Conservation (phyloP, 768 basidiomycete genomes). For the Mycena amicta region DNA sequence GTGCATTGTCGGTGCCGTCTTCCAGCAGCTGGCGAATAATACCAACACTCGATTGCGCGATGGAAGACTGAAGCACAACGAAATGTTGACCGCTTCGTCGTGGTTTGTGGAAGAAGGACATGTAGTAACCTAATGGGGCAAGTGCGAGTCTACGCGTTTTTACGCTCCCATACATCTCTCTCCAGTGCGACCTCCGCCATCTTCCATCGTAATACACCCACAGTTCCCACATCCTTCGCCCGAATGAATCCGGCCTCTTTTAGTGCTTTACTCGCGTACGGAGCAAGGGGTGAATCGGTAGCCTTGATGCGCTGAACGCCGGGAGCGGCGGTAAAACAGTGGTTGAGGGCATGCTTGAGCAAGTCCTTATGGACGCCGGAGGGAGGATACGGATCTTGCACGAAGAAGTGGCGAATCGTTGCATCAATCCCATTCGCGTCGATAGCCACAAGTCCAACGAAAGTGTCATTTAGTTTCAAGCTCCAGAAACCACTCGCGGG, state of each 20-base stretch:
- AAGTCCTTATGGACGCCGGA: constrained; percentile 67
- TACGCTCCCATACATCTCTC: constrained; percentile 48
- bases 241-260: constrained; percentile 51
- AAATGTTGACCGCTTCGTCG: constrained; percentile 40
- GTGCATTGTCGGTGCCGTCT: constrained; percentile 25
- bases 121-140: constrained; percentile 6
- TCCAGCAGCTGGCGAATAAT: constrained; percentile 51
- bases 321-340: constrained; percentile 53
- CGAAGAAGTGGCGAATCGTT: constrained; percentile 76
- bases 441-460: constrained; percentile 71
- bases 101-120: constrained; percentile 20
- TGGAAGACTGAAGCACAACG: constrained; percentile 61
- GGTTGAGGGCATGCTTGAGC: constrained; percentile 56
- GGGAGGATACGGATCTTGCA: constrained; percentile 63
- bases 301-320: constrained; percentile 50
- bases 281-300: constrained; percentile 50
- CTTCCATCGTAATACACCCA: constrained; percentile 66
- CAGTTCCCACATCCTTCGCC: constrained; percentile 42
- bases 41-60: constrained; percentile 58
- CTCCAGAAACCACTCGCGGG: constrained; percentile 73
- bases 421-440: constrained; percentile 53
- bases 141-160: constrained; percentile 10
- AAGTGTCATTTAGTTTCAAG: constrained; percentile 56
- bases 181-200: constrained; percentile 45
- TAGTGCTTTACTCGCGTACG: constrained; percentile 50